Conservation (phyloP, 176 grass and related monocot genomes). For the Olyra latifolia region DNA sequence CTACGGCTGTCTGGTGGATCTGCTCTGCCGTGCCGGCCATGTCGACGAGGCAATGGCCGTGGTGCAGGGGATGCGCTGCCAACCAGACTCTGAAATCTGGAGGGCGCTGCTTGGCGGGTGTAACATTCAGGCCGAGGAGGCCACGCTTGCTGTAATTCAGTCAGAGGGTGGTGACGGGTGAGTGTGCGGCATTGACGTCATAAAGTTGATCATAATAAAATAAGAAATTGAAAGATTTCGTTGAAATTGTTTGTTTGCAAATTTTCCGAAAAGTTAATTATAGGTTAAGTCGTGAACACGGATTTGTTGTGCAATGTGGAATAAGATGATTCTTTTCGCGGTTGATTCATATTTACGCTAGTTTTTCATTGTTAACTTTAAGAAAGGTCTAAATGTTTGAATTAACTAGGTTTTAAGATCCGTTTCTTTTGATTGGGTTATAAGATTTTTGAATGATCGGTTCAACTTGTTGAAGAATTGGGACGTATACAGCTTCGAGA, state of each 20-base stretch:
- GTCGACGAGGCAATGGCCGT: conserved; percentile 37
- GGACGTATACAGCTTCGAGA: background rate
- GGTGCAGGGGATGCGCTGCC: conserved; percentile 38
- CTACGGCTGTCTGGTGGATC: conserved; percentile 45
- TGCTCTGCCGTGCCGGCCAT: conserved; percentile 36
- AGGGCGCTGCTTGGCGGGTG: conserved; percentile 45
- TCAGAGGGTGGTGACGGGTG: background rate
- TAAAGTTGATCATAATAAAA: too few species aligned
- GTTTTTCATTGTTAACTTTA: background rate
- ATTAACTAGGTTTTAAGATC: too few species aligned
- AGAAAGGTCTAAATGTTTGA: too few species aligned
- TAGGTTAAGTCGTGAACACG: too few species aligned
- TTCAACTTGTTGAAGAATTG: too few species aligned
- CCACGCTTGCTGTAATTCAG: background rate
- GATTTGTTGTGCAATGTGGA: background rate
- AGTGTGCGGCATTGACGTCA: background rate
- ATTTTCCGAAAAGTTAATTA: too few species aligned
- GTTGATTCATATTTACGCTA: background rate
- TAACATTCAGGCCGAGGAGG: conserved; percentile 26
- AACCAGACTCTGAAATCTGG: conserved; percentile 46
- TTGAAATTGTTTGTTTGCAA: too few species aligned
- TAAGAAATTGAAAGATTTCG: too few species aligned
- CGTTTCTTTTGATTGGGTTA: too few species aligned
- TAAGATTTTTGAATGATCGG: too few species aligned
- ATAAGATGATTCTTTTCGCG: conserved; percentile 1